phyloP scores from a whole-genome alignment of 73 alveolate genomes.

The Diophrys appendiculata region DNA sequence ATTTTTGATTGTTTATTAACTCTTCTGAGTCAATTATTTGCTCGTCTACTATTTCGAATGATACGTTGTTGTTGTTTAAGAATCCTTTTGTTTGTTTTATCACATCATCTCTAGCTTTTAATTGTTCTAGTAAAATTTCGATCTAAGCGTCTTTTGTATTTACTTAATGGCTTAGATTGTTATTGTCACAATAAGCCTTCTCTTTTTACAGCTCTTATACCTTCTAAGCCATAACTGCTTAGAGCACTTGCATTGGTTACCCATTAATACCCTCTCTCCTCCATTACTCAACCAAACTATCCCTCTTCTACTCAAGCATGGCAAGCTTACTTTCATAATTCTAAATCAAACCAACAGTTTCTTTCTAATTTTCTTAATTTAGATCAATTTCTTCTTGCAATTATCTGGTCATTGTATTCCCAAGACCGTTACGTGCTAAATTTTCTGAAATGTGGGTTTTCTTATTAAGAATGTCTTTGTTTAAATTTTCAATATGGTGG shows the following conservation, averaged over 20 bases:
- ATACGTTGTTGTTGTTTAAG: too few species aligned
- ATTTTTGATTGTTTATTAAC: too few species aligned
- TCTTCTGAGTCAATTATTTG: too few species aligned
- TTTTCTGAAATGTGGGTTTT: neutral
- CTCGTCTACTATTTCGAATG: too few species aligned
- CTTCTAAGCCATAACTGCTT: too few species aligned
- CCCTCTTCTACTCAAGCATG: neutral
- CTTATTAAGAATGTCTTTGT: neutral
- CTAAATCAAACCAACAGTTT: neutral
- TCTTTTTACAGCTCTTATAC: too few species aligned
- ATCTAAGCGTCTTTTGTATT: too few species aligned
- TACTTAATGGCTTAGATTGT: neutral
- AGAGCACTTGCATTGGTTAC: neutral
- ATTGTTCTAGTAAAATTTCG: too few species aligned
- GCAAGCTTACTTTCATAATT: neutral
- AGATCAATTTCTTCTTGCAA: slow-evolving; percentile 2
- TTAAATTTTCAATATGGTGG: neutral
- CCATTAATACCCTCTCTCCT: neutral
- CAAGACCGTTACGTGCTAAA: neutral
- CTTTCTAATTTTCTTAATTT: neutral
- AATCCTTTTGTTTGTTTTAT: too few species aligned
- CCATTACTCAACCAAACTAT: neutral
- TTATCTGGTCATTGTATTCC: neutral
- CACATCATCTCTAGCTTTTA: too few species aligned
- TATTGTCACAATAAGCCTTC: too few species aligned